A percentile compares a stretch with the other conserved stretches of the same genome.
phyloP scores from a whole-genome alignment of 768 basidiomycete genomes.

The Phallus indusiatus region DNA sequence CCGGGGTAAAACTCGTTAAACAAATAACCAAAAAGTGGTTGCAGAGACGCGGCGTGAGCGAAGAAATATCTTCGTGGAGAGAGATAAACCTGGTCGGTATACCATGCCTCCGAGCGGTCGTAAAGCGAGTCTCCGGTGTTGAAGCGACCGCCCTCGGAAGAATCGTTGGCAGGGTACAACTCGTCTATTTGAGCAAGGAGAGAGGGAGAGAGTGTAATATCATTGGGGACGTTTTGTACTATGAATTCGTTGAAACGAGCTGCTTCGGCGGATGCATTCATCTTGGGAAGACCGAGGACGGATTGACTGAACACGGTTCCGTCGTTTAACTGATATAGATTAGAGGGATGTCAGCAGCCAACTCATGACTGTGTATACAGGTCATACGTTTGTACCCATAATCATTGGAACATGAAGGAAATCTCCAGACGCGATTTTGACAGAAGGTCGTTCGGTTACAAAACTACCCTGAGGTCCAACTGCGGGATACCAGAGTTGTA shows the following conservation, averaged over 20 bases:
- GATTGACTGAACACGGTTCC: conserved; percentile 35
- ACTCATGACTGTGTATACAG: background rate
- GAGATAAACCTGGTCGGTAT: conserved; percentile 49
- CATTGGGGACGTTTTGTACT: conserved; percentile 37
- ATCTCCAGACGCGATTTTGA: conserved; percentile 13
- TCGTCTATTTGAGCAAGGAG: conserved; percentile 29
- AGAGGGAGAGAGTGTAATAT: conserved; percentile 34
- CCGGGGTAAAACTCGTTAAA: conserved; percentile 54
- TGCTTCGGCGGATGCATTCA: conserved; percentile 28
- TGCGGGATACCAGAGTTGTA: conserved; percentile 17
- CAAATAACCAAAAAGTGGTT: conserved; percentile 44
- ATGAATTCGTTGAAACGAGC: conserved; percentile 40
- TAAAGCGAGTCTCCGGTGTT: conserved; percentile 52
- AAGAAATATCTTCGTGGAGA: conserved; percentile 41
- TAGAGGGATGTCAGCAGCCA: background rate
- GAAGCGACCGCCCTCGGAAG: conserved; percentile 39
- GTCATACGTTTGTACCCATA: conserved; percentile 13
- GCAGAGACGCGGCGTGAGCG: conserved; percentile 34
- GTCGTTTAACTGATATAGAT: conserved; percentile 39
- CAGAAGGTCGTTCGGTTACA: conserved; percentile 12
- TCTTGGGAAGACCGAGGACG: conserved; percentile 30
- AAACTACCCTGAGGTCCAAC: conserved; percentile 16
- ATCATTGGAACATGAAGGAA: conserved; percentile 14
- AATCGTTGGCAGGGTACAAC: conserved; percentile 41
- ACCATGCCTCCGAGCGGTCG: conserved; percentile 47